Conservation (phyloP, 805 yeast species). For the Wickerhamiella sergipiensis region DNA sequence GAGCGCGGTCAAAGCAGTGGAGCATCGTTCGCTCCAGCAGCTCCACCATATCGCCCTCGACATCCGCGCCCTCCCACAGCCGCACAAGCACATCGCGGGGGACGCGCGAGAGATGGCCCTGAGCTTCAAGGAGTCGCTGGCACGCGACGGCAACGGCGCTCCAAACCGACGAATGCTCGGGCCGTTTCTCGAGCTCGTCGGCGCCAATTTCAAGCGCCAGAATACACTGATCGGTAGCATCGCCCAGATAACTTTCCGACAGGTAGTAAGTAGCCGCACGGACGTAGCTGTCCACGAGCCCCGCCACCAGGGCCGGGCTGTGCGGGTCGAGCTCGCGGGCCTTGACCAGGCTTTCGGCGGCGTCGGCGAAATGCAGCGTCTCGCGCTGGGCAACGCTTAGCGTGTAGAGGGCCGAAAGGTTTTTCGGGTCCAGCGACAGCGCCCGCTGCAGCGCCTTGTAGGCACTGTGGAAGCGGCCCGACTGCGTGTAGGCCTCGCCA, state of each 20-base stretch:
- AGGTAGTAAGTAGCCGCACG: constrained; percentile 38
- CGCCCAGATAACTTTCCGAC: constrained; percentile 48
- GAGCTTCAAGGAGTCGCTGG: constrained; percentile 39
- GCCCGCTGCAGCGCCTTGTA: constrained; percentile 67
- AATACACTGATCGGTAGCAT: constrained; percentile 39
- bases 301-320: constrained; percentile 38
- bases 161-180: constrained; percentile 44
- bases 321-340: constrained; percentile 8
- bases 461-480: constrained; percentile 83
- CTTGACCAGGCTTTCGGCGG: constrained; percentile 33
- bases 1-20: background rate
- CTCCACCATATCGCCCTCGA: background rate
- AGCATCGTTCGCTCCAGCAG: background rate
- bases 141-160: constrained; percentile 45
- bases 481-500: constrained; percentile 85
- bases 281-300: constrained; percentile 28
- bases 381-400: constrained; percentile 51
- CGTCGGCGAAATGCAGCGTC: constrained; percentile 51
- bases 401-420: constrained; percentile 53
- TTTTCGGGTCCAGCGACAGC: constrained; percentile 35
- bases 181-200: constrained; percentile 27
- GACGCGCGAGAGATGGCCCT: constrained; percentile 35
- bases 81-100: constrained; percentile 26
- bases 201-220: constrained; percentile 34
- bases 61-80: background rate